phyloP scores from a whole-genome alignment of 2,329 filamentous ascomycete genomes.

The Sarocladium brachiariae region DNA sequence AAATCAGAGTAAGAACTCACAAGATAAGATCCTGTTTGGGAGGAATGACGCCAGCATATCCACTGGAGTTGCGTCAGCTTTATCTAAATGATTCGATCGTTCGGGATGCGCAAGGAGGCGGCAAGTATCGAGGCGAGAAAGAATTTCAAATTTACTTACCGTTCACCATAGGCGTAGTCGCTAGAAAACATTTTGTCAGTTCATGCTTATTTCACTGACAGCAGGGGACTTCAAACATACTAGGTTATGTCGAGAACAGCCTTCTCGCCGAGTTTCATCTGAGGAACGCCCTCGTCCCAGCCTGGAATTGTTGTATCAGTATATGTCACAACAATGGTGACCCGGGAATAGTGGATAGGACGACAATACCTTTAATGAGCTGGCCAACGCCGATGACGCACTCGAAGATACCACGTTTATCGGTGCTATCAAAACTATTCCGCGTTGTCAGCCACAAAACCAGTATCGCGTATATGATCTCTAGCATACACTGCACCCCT shows the following conservation, averaged over 20 bases:
- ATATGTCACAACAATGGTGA: too few species aligned
- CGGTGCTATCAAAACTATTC: constrained; percentile 85
- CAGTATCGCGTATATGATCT: not conserved
- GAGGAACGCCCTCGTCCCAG: constrained; percentile 77
- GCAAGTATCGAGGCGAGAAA: not conserved
- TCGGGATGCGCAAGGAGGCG: not conserved
- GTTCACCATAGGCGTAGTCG: constrained; percentile 58
- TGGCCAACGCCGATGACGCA: constrained; percentile 73
- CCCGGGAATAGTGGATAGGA: not conserved
- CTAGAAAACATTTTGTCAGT: constrained; percentile 27
- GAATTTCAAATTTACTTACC: too few species aligned
- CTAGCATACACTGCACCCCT: constrained; percentile 64
- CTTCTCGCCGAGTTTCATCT: constrained; percentile 90
- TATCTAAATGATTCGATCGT: too few species aligned
- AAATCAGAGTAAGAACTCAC: constrained; percentile 44
- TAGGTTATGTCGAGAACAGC: constrained; percentile 73
- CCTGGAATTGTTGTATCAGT: constrained; percentile 42
- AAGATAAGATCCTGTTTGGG: constrained; percentile 66
- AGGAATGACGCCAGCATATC: constrained; percentile 70
- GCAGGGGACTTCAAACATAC: constrained; percentile 37
- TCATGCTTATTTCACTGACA: not conserved
- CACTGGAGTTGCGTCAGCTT: too few species aligned
- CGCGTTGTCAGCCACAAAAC: not conserved
- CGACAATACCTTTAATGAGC: constrained; percentile 71
- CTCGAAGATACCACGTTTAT: constrained; percentile 62